These are phyloP conservation scores for Hericium erinaceus DNA, from an alignment of 768 basidiomycete genomes.

Conservation along the genomic window DNA sequence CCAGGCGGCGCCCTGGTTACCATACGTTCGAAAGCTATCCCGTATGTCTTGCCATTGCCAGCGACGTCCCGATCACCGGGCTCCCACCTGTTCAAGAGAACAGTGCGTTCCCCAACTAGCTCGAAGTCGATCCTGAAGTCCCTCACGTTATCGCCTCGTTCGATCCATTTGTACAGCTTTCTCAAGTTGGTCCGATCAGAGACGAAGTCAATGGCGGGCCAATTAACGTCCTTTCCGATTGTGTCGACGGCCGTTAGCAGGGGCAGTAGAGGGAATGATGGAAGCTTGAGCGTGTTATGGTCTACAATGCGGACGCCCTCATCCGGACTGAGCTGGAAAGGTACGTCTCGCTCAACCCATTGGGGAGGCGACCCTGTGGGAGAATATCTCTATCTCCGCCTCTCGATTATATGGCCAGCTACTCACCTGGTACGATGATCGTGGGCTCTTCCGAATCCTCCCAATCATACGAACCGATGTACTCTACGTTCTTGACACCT, in stretches of 20 bases:
- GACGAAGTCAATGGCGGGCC: constrained; percentile 34
- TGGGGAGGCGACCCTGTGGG: constrained; percentile 46
- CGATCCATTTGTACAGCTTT: constrained; percentile 53
- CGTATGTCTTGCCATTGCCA: constrained; percentile 32
- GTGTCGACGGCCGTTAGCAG: constrained; percentile 51
- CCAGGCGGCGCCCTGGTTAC: constrained; percentile 38
- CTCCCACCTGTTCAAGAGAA: constrained; percentile 57
- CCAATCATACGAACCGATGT: constrained; percentile 26
- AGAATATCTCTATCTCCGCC: not conserved
- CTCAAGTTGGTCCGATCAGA: constrained; percentile 61
- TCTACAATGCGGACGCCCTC: constrained; percentile 40
- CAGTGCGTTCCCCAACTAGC: constrained; percentile 45
- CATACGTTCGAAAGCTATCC: constrained; percentile 52
- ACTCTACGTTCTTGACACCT: constrained; percentile 15
- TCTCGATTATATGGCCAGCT: not conserved
- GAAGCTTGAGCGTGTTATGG: constrained; percentile 44
- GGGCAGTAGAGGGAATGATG: constrained; percentile 36
- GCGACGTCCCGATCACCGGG: constrained; percentile 20
- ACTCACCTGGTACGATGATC: constrained; percentile 23
- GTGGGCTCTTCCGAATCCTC: constrained; percentile 14
- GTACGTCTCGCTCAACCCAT: constrained; percentile 41
- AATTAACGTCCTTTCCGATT: constrained; percentile 24
- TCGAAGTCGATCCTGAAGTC: constrained; percentile 68
- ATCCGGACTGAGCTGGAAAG: constrained; percentile 49
- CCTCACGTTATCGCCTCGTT: constrained; percentile 20